Conservation (phyloP, 257 asterid species). For the Solanum neorickii region DNA sequence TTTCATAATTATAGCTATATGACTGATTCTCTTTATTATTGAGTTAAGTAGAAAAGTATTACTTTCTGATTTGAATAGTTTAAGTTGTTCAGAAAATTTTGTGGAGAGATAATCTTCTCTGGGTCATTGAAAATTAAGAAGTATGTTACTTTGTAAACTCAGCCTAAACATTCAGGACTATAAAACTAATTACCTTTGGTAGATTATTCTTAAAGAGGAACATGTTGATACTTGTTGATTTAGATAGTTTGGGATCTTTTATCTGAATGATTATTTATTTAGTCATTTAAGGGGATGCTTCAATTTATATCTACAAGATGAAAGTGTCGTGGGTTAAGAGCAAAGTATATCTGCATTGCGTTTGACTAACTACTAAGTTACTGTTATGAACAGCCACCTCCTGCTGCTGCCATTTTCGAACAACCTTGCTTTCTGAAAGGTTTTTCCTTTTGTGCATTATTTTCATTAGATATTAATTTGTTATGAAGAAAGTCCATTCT, state of each 20-base stretch:
- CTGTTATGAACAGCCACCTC: background rate
- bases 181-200: background rate
- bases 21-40: background rate
- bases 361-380: background rate
- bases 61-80: background rate
- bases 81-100: background rate
- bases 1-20: background rate
- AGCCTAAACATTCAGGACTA: background rate
- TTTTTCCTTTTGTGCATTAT: background rate
- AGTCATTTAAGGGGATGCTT: background rate
- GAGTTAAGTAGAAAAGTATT: background rate
- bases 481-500: background rate
- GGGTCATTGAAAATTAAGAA: background rate
- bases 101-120: background rate
- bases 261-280: background rate
- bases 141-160: background rate
- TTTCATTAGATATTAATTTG: background rate
- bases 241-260: background rate
- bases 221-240: background rate
- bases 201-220: background rate
- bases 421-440: background rate
- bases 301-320: background rate
- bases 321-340: background rate
- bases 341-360: background rate
- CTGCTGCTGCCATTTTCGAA: background rate